Evolutionary conservation across 371 early-diverging fungal genomes (phyloP).

Genomic region (Zychaea mexicana): DNA sequence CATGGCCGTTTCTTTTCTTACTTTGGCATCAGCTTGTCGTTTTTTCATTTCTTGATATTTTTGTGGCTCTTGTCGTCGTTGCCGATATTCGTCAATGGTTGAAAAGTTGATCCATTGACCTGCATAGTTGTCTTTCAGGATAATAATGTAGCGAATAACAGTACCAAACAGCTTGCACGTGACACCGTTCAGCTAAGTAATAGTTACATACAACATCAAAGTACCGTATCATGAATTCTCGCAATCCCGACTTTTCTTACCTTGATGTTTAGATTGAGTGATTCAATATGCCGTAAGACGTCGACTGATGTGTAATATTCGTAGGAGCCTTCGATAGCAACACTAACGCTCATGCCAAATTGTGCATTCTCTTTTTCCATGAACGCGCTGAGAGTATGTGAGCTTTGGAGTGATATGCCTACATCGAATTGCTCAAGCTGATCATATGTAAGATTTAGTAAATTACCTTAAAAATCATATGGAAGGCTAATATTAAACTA

Average conservation of each 20-base stretch:
- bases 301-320: conserved; percentile 63
- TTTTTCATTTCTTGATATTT: conserved; percentile 46
- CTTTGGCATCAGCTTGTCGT: conserved; percentile 64
- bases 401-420: conserved; percentile 64
- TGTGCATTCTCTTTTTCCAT: conserved; percentile 58
- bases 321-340: conserved; percentile 65
- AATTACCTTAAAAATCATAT: no score
- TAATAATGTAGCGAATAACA: conserved; percentile 71
- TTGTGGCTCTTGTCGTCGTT: conserved; percentile 47
- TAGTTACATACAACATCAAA: no score
- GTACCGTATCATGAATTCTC: no score
- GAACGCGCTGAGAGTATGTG: conserved; percentile 75
- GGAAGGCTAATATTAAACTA: neutral
- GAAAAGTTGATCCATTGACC: conserved; percentile 71
- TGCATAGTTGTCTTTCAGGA: conserved; percentile 78
- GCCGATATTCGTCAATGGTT: conserved; percentile 77
- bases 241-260: no score
- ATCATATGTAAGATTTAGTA: neutral
- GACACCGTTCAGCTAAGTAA: conserved; percentile 52
- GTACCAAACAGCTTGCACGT: conserved; percentile 72
- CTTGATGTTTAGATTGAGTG: conserved; percentile 64
- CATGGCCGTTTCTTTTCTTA: no score
- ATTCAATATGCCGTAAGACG: conserved; percentile 58
- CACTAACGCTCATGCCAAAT: conserved; percentile 52
- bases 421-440: conserved; percentile 55